A percentile compares a stretch with the other conserved stretches of the same genome.
These are phyloP conservation scores for Truncatella angustata DNA, from an alignment of 2,329 filamentous ascomycete genomes.

Conservation along the genomic window DNA sequence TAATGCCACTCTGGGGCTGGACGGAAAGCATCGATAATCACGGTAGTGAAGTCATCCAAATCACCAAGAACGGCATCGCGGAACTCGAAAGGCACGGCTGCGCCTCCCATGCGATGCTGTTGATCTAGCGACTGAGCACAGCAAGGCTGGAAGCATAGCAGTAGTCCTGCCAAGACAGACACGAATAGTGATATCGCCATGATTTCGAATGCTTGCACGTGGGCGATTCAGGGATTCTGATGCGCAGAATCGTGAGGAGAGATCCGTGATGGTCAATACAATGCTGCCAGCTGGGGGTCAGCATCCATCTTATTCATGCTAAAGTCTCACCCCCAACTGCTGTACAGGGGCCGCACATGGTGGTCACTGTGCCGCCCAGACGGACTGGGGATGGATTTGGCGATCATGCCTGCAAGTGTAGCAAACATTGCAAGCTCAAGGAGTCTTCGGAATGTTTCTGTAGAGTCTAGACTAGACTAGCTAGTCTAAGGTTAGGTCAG, in stretches of 20 bases:
- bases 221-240: background rate
- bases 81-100: background rate
- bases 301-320: no score
- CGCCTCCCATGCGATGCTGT: background rate
- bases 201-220: background rate
- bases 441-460: no score
- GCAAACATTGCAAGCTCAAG: no score
- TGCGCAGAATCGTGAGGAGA: background rate
- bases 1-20: background rate
- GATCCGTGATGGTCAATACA: background rate
- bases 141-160: background rate
- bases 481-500: no score
- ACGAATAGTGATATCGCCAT: background rate
- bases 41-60: background rate
- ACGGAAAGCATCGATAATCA: conserved; percentile 2
- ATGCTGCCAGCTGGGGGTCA: no score
- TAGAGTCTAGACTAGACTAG: no score
- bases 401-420: no score
- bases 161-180: background rate
- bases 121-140: background rate
- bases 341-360: no score
- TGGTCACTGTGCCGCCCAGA: no score
- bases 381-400: no score
- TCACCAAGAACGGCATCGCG: conserved; percentile 1
- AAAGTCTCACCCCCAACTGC: no score